These are phyloP conservation scores for Chenopodium album DNA, from an alignment of 148 eudicot genomes.

Conservation along the genomic window DNA sequence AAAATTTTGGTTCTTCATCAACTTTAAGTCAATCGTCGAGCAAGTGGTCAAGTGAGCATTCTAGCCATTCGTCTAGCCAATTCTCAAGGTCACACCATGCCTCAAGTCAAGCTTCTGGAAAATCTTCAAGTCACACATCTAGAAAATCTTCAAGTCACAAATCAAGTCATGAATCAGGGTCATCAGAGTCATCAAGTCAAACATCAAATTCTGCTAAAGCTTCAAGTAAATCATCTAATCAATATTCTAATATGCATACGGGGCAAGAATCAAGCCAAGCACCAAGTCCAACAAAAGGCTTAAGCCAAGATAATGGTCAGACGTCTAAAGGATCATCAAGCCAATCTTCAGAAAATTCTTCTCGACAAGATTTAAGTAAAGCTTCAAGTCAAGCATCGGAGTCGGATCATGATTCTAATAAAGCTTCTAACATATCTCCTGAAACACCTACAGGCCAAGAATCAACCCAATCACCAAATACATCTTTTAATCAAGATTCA, in stretches of 20 bases:
- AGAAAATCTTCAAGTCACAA: slow-evolving; percentile 1
- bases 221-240: background rate
- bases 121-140: slow-evolving; percentile 11
- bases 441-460: background rate
- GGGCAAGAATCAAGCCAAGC: background rate
- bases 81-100: background rate
- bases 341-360: background rate
- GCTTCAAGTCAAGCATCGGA: background rate
- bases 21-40: background rate
- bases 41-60: background rate
- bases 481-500: background rate
- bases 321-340: background rate
- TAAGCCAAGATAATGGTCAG: background rate
- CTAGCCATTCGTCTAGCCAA: slow-evolving; percentile 3
- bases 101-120: background rate
- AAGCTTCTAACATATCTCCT: background rate
- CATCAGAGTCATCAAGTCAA: background rate
- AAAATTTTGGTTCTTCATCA: background rate
- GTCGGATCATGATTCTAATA: background rate
- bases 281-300: background rate
- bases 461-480: background rate
- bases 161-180: slow-evolving; percentile 12
- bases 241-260: background rate
- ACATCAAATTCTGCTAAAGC: background rate
- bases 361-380: background rate